A percentile compares a stretch with the other conserved stretches of the same genome.
phyloP scores from a whole-genome alignment of 2,329 filamentous ascomycete species.

The Talaromyces islandicus region DNA sequence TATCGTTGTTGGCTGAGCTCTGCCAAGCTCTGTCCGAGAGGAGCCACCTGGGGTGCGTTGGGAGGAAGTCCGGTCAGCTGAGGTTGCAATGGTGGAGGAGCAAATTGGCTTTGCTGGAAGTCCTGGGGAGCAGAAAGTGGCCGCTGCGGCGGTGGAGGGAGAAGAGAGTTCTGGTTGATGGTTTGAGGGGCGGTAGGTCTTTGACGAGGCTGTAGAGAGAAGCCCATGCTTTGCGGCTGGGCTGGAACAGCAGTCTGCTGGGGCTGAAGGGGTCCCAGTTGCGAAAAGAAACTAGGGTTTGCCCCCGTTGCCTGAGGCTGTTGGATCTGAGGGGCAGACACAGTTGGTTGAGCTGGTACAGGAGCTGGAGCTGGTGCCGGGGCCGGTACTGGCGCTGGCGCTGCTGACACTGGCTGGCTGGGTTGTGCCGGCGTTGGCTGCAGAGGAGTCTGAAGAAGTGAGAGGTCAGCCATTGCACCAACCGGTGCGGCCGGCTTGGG shows the following conservation, averaged over 20 bases:
- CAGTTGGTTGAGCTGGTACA: constrained; percentile 33
- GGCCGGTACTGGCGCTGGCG: constrained; percentile 34
- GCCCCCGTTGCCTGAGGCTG: constrained; percentile 28
- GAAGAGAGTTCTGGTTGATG: constrained; percentile 56
- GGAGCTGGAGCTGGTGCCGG: constrained; percentile 35
- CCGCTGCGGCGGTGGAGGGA: constrained; percentile 71
- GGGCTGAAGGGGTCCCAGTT: constrained; percentile 18
- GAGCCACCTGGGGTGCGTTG: constrained; percentile 53
- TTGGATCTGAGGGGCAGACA: constrained; percentile 37
- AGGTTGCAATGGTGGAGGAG: constrained; percentile 68
- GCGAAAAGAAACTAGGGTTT: constrained; percentile 11
- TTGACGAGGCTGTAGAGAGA: constrained; percentile 50
- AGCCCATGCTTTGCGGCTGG: constrained; percentile 10
- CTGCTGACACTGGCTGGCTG: constrained; percentile 44
- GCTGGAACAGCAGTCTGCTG: constrained; percentile 18
- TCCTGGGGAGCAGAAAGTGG: constrained; percentile 85
- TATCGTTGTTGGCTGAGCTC: constrained; percentile 64
- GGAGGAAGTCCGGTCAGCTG: constrained; percentile 73
- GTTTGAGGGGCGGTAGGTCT: constrained; percentile 65
- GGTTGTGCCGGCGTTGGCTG: constrained; percentile 47
- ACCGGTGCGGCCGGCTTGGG: constrained; percentile 55
- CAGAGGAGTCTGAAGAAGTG: constrained; percentile 55
- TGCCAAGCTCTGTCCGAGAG: constrained; percentile 68
- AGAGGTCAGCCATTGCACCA: constrained; percentile 64
- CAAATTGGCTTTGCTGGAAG: constrained; percentile 66